A percentile compares a stretch with the other conserved stretches of the same genome.
phyloP scores from a whole-genome alignment of 805 yeast species.

The Brettanomyces custersianus region DNA sequence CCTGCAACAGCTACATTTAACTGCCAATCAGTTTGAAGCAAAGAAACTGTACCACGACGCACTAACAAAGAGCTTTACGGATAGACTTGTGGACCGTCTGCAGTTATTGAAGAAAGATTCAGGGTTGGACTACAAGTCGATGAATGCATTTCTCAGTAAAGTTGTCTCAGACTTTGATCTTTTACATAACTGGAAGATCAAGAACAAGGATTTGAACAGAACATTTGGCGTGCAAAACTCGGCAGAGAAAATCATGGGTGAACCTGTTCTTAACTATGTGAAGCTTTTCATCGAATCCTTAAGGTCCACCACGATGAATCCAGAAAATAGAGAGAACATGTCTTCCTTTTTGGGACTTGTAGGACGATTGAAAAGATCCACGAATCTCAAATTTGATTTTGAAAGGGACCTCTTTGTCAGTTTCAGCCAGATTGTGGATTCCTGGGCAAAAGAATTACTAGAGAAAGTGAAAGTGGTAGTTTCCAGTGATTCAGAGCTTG shows the following conservation, averaged over 20 bases:
- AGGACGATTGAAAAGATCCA: constrained; percentile 10
- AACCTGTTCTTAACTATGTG: constrained; percentile 14
- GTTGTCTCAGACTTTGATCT: constrained; percentile 17
- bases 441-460: constrained; percentile 19
- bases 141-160: constrained; percentile 11
- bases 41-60: constrained; percentile 1
- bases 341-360: constrained; percentile 10
- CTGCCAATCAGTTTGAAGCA: constrained; percentile 2
- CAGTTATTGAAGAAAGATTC: constrained; percentile 3
- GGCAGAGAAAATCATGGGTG: constrained; percentile 11
- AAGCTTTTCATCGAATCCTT: constrained; percentile 10
- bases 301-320: not conserved
- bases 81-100: constrained; percentile 8
- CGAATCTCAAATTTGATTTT: constrained; percentile 16
- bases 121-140: constrained; percentile 7
- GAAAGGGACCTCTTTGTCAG: constrained; percentile 18
- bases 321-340: constrained; percentile 7
- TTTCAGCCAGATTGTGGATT: constrained; percentile 13
- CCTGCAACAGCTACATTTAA: constrained; percentile 12
- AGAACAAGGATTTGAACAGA: constrained; percentile 14
- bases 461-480: constrained; percentile 39
- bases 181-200: constrained; percentile 18
- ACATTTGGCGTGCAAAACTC: constrained; percentile 12
- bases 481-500: constrained; percentile 42
- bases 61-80: constrained; percentile 6